Evolutionary conservation across 371 early-diverging fungal species (phyloP).

Genomic region (Entomophthora muscae): DNA sequence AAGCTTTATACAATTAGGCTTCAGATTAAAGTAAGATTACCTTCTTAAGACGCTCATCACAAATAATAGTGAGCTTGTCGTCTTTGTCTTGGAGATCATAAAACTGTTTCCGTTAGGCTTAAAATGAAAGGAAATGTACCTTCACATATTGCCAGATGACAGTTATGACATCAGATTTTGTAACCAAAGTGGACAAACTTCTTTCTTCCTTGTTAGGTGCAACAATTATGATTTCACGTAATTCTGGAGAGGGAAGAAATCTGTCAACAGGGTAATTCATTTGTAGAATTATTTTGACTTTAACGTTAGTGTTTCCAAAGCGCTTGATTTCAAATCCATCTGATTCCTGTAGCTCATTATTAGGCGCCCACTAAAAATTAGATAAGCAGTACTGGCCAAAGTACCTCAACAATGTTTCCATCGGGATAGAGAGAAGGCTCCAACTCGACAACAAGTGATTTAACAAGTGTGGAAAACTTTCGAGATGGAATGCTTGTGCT

Average conservation of each 20-base stretch:
- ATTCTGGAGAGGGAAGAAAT: conserved; percentile 50
- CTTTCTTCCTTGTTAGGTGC: neutral
- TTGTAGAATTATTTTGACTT: conserved; percentile 53
- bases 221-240: conserved; percentile 13
- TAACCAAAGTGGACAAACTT: conserved; percentile 24
- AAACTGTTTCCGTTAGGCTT: conserved; percentile 17
- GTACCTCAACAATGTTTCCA: conserved; percentile 50
- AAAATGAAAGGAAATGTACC: conserved; percentile 17
- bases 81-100: conserved; percentile 69
- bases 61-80: conserved; percentile 53
- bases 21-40: conserved; percentile 14
- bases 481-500: conserved; percentile 22
- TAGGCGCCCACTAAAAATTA: conserved; percentile 40
- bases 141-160: conserved; percentile 93
- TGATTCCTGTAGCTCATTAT: conserved; percentile 31
- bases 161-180: conserved; percentile 55
- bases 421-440: conserved; percentile 52
- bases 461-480: conserved; percentile 75
- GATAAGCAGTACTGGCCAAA: neutral
- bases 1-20: conserved; percentile 21
- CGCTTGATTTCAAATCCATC: conserved; percentile 89
- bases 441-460: conserved; percentile 60
- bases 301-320: conserved; percentile 65
- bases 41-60: conserved; percentile 36
- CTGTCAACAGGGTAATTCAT: conserved; percentile 59